Evolutionary conservation across 73 alveolate genomes (phyloP), one percentile per base, ranked within the genome.

Genomic region (Stentor roeselii): DNA sequence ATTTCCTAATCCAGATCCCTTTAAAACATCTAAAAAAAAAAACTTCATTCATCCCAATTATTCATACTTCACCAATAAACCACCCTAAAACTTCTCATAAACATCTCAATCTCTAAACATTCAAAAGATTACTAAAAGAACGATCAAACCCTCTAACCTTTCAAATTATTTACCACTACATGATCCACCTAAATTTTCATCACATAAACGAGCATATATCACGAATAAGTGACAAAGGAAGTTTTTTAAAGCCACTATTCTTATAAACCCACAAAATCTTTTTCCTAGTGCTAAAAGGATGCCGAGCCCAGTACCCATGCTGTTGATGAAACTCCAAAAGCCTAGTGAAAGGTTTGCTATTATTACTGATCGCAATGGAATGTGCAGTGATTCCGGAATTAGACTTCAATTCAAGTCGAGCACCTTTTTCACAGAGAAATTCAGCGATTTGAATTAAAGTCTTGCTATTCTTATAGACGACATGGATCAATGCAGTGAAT

Each of bases 341-440:
- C 34, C 0, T 34, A 27, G 0, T 21, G 14, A 67, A 40, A 36
- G 11, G 27, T 30, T n/a, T 30, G 41, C 34, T 67, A 11, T 67
- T 21, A 34, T 67, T 67, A 30, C 21, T 21, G 1, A 34, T 30
- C 34, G 80, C 80, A n/a, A 67, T 67, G 0, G 41, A 36, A 27
- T 67, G 15, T 1, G 80, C 80, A 27, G 80, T 67, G 27, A 67
- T 32, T 1, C 80, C 80, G 0, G 80, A 67, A 34, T 67, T 32
- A 67, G 80, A 27, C 41, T 67, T 67, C 34, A 21, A 27, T 21
- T 27, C 34, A 0, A 67, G 41, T 1, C 34, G 42, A 27, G 80
- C 80, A 1, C 80, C 80, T 67, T 67, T 67, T n/a, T 40, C 34
- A 32, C 80, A 67, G 11, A 67, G 37, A 67, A 27, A 67, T 21